Percentiles rank a stretch among this genome's conserved stretches.
phyloP scores from a whole-genome alignment of 306 rosid species.

The Sicyos edulis region DNA sequence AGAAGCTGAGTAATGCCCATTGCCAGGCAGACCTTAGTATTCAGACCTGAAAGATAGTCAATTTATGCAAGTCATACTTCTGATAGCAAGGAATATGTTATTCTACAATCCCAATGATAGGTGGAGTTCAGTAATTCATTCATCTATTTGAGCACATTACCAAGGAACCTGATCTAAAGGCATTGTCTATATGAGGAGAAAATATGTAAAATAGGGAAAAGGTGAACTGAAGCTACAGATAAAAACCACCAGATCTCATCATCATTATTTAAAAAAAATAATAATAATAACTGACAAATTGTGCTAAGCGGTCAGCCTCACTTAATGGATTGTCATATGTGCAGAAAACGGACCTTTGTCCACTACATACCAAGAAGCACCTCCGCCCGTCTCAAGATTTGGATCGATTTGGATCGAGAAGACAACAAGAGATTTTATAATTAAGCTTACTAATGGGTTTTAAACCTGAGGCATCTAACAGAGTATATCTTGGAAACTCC shows the following conservation, averaged over 20 bases:
- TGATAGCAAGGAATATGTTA: too few relatives aligned
- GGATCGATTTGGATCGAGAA: too few relatives aligned
- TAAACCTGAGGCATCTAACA: too few relatives aligned
- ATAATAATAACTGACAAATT: too few relatives aligned
- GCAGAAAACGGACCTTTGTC: too few relatives aligned
- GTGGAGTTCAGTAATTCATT: neutral
- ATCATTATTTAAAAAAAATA: too few relatives aligned
- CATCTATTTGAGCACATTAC: neutral
- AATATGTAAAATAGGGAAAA: conserved; percentile 5
- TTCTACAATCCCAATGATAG: neutral
- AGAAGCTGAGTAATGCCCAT: conserved; percentile 71
- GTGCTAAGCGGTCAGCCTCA: neutral
- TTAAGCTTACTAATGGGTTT: too few relatives aligned
- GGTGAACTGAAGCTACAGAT: neutral
- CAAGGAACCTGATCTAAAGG: neutral
- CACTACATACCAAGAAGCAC: too few relatives aligned
- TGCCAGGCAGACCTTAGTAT: conserved; percentile 54
- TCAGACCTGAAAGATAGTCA: conserved; percentile 55
- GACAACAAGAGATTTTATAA: too few relatives aligned
- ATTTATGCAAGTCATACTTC: neutral
- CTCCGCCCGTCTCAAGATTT: too few relatives aligned
- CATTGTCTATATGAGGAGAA: neutral
- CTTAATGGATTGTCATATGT: neutral
- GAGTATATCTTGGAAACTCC: too few relatives aligned
- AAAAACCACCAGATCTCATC: neutral